Base-by-base conservation (phyloP, 768 basidiomycete genomes). In the Leucosporidium yakuticum region DNA sequence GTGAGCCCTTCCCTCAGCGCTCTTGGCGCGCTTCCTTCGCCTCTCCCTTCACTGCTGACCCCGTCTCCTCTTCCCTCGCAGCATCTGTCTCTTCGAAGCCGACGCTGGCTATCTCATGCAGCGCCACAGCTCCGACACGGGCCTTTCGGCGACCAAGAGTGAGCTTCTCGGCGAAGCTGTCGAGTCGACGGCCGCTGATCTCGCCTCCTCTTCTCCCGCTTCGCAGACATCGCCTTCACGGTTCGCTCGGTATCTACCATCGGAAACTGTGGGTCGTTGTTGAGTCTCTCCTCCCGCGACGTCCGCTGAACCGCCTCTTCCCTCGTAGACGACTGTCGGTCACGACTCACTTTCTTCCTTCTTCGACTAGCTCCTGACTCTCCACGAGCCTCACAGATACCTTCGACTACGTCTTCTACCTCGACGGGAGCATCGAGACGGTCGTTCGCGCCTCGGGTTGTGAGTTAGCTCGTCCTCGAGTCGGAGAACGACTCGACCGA, bases 71-170 rank as follows among this genome's bases (percentile, higher is more conserved):
- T 44, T 44, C 14, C 39, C 14, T 44, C 39, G 14, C 29, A 34
- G 64, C 23, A 39, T 69, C 48, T 57, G 63, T 31, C 54, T 78
- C 36, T 77, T 75, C 51, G 77, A 78, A 64, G 32, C 57, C 4
- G 77, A 77, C 31, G 64, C 67, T 48, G 63, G 65, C 7, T 74
- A 76, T 62, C 74, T 74, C 19, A 74, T 79, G 36, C 72, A 75
- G 51, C 67, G 77, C 1, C 78, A 78, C 62, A 67, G 71, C 19
- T 68, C 70, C 34, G 62, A 60, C 51, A 63, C 67, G 7, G 75
- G 75, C 69, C 62, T 75, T n/a, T 71, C 72, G 4, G 72, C 73
- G 14, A 75, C 76, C 32, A 34, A 57, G 19, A 29, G 53, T 54
- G 53, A 54, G 53, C 73, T 20, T 25, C 3, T 57, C 21, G 56